Evolutionary conservation across 352 stramenopile genomes (phyloP), one percentile per base, ranked within the genome.

Genomic region (Phytopythium cucurbitacearum): DNA sequence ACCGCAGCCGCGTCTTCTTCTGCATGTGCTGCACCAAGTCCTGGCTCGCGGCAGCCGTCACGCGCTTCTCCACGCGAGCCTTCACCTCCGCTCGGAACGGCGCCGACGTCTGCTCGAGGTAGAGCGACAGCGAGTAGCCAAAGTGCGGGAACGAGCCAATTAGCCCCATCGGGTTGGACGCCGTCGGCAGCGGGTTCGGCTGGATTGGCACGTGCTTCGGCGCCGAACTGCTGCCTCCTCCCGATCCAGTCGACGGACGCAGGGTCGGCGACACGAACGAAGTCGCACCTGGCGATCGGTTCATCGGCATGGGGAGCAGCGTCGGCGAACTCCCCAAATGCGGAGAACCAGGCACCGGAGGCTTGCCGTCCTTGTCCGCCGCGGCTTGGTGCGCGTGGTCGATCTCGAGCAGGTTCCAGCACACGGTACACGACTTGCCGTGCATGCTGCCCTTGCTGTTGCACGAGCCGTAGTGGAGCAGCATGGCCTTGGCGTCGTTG

Each of bases 21-120:
- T 91, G 80, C 80, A 91, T 91, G 60, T 91, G 80, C 58, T 87
- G 77, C 42, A 91, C 63, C 42, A 91, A 65, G 37, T 91, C 78
- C 60, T 89, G 80, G 21, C 80, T 73, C 1, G 80, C 80, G 5
- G 77, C 78, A 34, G 76, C 64, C 16, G 77, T 91, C 56, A 91
- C 80, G 37, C 77, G 71, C 67, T 89, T 89, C 59, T 91, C 80
- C n/a, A 91, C 70, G 21, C 80, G 73, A n/a, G 63, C 57, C 51
- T 88, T 85, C 2, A 91, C 65, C 51, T 91, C 80, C 0, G 69
- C 73, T 3, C 80, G 76, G 57, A 91, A 91, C 34, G 72, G 55
- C 35, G 74, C 55, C 11, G 76, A 88, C 40, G 73, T 89, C 43
- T 91, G 80, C 61, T 91, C 80, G 58, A 91, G 51, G 50, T 89